Base-by-base conservation (phyloP, 208 protist genomes). In the Acanthamoeba healyi region DNA sequence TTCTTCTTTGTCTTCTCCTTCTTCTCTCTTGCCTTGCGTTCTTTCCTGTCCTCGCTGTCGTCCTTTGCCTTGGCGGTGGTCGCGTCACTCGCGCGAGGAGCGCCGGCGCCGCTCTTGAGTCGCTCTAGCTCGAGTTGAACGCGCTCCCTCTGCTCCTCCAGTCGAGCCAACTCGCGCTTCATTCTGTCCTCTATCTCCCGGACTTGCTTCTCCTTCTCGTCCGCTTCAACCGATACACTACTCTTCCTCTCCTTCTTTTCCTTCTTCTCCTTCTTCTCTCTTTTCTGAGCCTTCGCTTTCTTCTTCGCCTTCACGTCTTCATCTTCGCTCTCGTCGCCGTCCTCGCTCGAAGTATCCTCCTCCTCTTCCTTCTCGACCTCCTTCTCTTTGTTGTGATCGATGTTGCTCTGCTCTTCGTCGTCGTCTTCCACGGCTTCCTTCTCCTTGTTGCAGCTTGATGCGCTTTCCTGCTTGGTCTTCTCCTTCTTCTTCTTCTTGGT, bases 111-210 rank as follows among this genome's bases (percentile, higher is more conserved):
- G n/a, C n/a, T n/a, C n/a, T n/a, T n/a, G n/a, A 79, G 32, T 9
- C 70, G 70, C 24, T 38, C 70, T 24, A 79, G 36, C 70, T 79
- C 70, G 34, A 79, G n/a, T 5, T 24, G 70, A 12, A 79, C 70
- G 15, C 26, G 7, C 38, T 79, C 34, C 38, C 42, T 79, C 70
- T 79, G 24, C 38, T 38, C 70, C 38, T 79, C 70, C 7, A 79
- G 70, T 5, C 70, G 29, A 9, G 70, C 70, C 29, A 79, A 32
- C 38, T 79, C 70, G 70, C n/a, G 70, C 70, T 79, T 79, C 70
- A 79, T 79, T 7, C 38, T 12, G 29, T 36, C 70, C 38, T 79
- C 70, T 5, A 79, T 38, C 38, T 38, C 70, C 7, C 34, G 24
- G 10, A 79, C 24, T 9, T 44, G 34, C 34, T 15, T 12, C 24